phyloP scores from a whole-genome alignment of 169 alveolate species.

The Neospora caninum region DNA sequence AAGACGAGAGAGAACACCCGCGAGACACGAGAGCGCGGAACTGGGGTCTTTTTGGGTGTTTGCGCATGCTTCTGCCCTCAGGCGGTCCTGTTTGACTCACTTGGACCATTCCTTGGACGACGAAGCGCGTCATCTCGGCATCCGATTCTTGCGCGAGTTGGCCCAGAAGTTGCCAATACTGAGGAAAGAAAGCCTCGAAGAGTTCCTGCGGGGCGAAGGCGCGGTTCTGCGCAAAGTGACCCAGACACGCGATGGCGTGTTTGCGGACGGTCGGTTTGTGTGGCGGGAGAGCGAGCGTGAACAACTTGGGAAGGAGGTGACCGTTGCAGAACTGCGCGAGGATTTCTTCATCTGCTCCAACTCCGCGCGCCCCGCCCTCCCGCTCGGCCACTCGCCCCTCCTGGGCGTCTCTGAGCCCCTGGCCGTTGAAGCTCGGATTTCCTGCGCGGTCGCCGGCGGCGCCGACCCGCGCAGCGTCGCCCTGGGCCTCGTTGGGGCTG shows the following conservation, averaged over 20 bases:
- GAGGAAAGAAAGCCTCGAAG: slow-evolving; percentile 71
- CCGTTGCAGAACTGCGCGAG: slow-evolving; percentile 73
- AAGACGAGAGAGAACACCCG: too few relatives aligned
- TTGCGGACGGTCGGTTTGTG: slow-evolving; percentile 62
- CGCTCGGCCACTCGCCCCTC: not conserved
- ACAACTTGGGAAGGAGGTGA: slow-evolving; percentile 66
- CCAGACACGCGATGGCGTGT: slow-evolving; percentile 70
- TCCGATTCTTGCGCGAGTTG: slow-evolving; percentile 74
- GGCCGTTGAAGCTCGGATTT: not conserved
- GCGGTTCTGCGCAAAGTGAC: slow-evolving; percentile 55
- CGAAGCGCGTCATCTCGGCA: slow-evolving; percentile 74
- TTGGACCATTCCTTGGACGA: slow-evolving; percentile 77
- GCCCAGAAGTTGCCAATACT: slow-evolving; percentile 81
- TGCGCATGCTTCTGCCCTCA: too few relatives aligned
- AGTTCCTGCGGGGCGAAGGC: slow-evolving; percentile 67
- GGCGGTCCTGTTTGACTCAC: slow-evolving; percentile 44
- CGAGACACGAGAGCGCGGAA: too few relatives aligned
- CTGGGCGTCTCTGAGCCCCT: not conserved
- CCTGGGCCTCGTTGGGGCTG: slow-evolving; percentile 46
- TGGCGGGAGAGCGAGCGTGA: slow-evolving; percentile 63
- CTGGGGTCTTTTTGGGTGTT: too few relatives aligned
- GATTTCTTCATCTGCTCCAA: slow-evolving; percentile 65
- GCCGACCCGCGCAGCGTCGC: slow-evolving; percentile 47
- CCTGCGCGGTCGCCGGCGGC: slow-evolving; percentile 40
- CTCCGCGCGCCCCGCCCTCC: slow-evolving; percentile 46